phyloP scores from a whole-genome alignment of 2,329 filamentous ascomycete species.

The Fusarium luffae region DNA sequence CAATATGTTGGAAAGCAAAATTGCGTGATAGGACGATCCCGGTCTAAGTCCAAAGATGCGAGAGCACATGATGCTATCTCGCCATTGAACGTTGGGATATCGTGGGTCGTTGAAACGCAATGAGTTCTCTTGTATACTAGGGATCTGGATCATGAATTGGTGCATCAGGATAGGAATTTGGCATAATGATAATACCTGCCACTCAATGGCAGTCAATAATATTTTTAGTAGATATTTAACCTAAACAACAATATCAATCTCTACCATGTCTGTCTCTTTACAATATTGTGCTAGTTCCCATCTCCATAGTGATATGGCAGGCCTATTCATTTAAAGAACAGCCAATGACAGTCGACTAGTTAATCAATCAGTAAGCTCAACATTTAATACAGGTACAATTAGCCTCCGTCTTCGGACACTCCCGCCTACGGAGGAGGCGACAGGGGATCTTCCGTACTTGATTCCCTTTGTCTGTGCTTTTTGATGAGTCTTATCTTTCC shows the following conservation, averaged over 20 bases:
- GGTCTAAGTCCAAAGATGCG: constrained; percentile 24
- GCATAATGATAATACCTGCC: constrained; percentile 37
- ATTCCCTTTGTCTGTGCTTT: constrained; percentile 4
- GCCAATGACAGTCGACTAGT: constrained; percentile 35
- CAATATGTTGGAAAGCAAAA: constrained; percentile 26
- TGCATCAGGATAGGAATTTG: constrained; percentile 19
- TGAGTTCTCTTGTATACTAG: constrained; percentile 20
- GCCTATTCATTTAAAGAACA: neutral
- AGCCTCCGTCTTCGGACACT: constrained; percentile 36
- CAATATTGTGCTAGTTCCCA: neutral
- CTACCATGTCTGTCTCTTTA: neutral
- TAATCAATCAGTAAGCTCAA: constrained; percentile 43
- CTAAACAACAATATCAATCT: neutral
- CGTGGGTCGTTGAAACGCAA: constrained; percentile 3
- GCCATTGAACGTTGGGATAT: constrained; percentile 14
- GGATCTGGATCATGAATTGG: constrained; percentile 21
- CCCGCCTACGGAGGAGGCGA: constrained; percentile 28
- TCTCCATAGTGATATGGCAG: neutral
- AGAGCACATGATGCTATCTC: constrained; percentile 22
- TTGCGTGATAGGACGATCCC: constrained; percentile 44
- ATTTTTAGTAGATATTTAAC: constrained; percentile 17
- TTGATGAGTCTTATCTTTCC: constrained; percentile 1
- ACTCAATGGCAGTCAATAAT: constrained; percentile 18
- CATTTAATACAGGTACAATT: constrained; percentile 13
- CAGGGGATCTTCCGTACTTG: constrained; percentile 15